Conservation (phyloP, 768 basidiomycete genomes). For the Mycena maculata region DNA sequence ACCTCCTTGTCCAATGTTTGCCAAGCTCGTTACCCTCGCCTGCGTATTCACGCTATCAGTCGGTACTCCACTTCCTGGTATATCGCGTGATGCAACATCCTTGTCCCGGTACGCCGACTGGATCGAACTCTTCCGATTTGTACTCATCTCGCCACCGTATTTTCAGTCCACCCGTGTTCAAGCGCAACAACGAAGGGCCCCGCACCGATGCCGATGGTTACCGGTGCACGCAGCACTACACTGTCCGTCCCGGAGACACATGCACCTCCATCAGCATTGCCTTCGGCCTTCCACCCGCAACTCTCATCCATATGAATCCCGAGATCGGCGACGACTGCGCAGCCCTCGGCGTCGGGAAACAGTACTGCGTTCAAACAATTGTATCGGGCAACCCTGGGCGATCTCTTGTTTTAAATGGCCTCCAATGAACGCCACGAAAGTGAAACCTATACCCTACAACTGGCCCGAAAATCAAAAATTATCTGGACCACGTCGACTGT, state of each 20-base stretch:
- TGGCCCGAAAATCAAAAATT: no score
- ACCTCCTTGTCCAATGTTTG: neutral
- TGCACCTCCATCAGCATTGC: neutral
- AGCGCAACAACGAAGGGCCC: neutral
- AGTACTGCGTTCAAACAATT: conserved; percentile 4
- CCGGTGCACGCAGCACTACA: conserved; percentile 8
- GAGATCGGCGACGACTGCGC: conserved; percentile 6
- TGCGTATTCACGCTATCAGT: neutral
- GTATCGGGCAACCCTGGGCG: neutral
- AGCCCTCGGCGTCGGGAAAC: neutral
- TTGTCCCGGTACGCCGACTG: neutral
- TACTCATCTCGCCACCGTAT: neutral
- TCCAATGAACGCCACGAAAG: neutral
- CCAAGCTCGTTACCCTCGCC: neutral
- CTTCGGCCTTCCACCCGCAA: neutral
- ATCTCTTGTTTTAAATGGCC: conserved; percentile 42
- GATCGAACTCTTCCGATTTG: neutral
- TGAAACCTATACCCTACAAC: no score
- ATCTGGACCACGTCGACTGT: no score
- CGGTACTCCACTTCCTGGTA: neutral
- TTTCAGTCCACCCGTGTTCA: neutral
- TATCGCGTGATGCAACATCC: neutral
- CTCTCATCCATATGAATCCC: conserved; percentile 2
- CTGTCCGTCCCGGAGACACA: neutral
- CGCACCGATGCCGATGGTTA: conserved; percentile 3